Evolutionary conservation across 345 rosid species (phyloP), one percentile per base, ranked within the genome.

Genomic region (Toxicodendron radicans): DNA sequence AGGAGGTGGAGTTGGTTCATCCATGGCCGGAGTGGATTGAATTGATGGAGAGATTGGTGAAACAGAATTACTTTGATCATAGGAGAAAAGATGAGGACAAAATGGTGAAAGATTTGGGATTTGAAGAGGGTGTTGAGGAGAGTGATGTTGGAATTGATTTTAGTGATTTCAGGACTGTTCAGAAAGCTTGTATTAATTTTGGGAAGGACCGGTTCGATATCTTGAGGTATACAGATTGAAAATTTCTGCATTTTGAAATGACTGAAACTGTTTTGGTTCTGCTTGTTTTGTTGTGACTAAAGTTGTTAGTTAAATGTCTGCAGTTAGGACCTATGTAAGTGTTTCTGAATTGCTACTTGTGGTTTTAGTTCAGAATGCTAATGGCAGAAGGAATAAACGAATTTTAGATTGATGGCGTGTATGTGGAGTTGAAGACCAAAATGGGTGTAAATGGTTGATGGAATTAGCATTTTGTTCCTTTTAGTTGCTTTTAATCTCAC

Each of bases 1-100:
- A 66, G 73, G 88, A 82, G 79, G 80, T 84, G 56, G 90, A 87
- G 84, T 2, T 95, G 74, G 91, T 88, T n/a, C 99, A 95, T 77
- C 98, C 97, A 16, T 95, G 97, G 98, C 94, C 97, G 1, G 99
- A 95, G 85, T 95, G 98, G 99, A 86, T 93, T 45, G 98, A 95
- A 84, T 79, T 95, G 78, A 90, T 95, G 93, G 91, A 89, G 83
- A 87, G 87, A 73, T 76, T 95, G 72, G 89, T 90, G 78, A 87
- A 90, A 68, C 97, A 91, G 85, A 93, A 95, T 76, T 95, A 91
- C 85, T 93, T 95, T 84, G 97, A 95, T 80, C 93, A 90, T 68
- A 82, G 83, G 80, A 91, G 96, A 76, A 74, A 75, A 77, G 89
- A 91, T 73, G 96, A 89, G 79, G 93, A 85, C 33, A 88, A 72